These are phyloP conservation scores for Phyllosticta capitalensis DNA, from an alignment of 2,329 filamentous ascomycete genomes.

Conservation along the genomic window DNA sequence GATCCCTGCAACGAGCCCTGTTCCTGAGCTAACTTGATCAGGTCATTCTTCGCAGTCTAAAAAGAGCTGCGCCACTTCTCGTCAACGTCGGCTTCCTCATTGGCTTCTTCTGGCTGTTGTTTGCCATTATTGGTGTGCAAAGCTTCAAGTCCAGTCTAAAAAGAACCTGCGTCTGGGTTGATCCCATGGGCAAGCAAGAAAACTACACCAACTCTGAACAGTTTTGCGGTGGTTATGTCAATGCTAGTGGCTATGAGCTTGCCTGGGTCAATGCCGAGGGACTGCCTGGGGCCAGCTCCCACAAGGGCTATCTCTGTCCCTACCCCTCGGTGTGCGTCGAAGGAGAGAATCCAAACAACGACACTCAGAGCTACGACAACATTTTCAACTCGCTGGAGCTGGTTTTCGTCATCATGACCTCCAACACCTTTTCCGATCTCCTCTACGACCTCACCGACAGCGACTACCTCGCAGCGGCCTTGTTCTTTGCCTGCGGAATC, in stretches of 20 bases:
- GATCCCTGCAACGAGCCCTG: conserved; percentile 19
- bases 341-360: conserved; percentile 66
- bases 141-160: conserved; percentile 59
- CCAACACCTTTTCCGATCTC: conserved; percentile 90
- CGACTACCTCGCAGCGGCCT: conserved; percentile 75
- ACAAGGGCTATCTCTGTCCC: conserved; percentile 86
- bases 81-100: conserved; percentile 91
- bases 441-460: conserved; percentile 91
- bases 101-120: conserved; percentile 94
- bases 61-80: conserved; percentile 85
- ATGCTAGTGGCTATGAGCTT: conserved; percentile 44
- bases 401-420: conserved; percentile 97
- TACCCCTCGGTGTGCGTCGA: conserved; percentile 74
- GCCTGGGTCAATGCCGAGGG: conserved; percentile 61
- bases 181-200: conserved; percentile 39
- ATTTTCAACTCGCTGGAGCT: conserved; percentile 85
- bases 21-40: conserved; percentile 25
- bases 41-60: conserved; percentile 90
- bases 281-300: conserved; percentile 38
- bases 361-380: conserved; percentile 90
- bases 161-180: conserved; percentile 42
- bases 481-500: conserved; percentile 65
- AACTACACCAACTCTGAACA: conserved; percentile 52
- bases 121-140: conserved; percentile 93
- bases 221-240: conserved; percentile 79